Conservation (phyloP, 257 asterid genomes). For the Voacanga thouarsii region DNA sequence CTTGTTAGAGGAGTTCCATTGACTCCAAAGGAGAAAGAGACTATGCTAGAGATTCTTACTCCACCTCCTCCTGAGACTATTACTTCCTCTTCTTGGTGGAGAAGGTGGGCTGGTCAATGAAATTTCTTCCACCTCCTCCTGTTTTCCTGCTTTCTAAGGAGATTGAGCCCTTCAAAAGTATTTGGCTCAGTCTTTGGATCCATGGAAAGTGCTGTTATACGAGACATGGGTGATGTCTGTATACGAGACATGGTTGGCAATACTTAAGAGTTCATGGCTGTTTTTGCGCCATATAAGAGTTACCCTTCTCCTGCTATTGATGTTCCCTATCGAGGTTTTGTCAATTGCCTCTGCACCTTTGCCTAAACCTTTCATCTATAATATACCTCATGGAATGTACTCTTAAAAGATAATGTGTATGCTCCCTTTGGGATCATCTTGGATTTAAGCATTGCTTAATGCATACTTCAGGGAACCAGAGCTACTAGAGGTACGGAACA, state of each 20-base stretch:
- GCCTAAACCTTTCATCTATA: not conserved
- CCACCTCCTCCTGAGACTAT: constrained; percentile 54
- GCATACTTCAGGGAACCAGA: too few relatives aligned
- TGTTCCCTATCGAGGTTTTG: not conserved
- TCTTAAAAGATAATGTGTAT: not conserved
- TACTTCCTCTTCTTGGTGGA: constrained; percentile 56
- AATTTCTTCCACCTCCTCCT: constrained; percentile 1
- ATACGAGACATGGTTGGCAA: too few relatives aligned
- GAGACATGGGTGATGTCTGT: not conserved
- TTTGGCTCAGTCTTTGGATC: too few relatives aligned
- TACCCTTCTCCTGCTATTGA: not conserved
- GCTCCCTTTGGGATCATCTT: not conserved
- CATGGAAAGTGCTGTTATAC: not conserved
- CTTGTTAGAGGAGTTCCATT: constrained; percentile 80
- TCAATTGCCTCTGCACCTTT: not conserved
- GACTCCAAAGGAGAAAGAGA: constrained; percentile 78
- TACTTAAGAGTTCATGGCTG: not conserved
- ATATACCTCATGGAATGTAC: not conserved
- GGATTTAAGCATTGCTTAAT: not conserved
- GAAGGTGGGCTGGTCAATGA: constrained; percentile 38
- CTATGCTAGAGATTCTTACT: constrained; percentile 83
- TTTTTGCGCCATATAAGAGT: not conserved
- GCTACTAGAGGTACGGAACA: too few relatives aligned
- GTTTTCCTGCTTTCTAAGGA: not conserved
- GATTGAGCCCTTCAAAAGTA: not conserved